phyloP scores from a whole-genome alignment of 2,329 filamentous ascomycete species.

The Aspergillus sp. region DNA sequence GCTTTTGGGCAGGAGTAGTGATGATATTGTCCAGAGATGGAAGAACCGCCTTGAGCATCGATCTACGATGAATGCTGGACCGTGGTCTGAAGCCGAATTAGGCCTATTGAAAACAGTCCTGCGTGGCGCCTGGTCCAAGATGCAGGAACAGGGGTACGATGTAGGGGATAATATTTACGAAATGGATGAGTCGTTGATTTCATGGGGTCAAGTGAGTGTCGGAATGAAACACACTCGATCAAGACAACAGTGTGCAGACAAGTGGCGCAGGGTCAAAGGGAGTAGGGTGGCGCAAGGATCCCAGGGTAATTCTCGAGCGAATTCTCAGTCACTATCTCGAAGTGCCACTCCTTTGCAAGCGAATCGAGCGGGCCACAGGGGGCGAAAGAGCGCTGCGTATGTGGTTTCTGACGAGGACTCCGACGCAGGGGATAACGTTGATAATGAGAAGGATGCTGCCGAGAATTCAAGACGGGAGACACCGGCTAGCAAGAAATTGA shows the following conservation, averaged over 20 bases:
- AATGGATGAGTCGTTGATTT: conserved; percentile 32
- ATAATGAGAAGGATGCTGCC: background rate
- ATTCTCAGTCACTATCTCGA: background rate
- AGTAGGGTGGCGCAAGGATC: background rate
- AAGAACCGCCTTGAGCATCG: conserved; percentile 43
- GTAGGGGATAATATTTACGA: conserved; percentile 38
- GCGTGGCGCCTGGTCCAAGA: conserved; percentile 21
- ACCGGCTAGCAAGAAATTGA: background rate
- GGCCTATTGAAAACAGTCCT: conserved; percentile 28
- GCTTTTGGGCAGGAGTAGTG: conserved; percentile 37
- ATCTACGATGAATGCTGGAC: conserved; percentile 33
- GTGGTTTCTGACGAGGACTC: conserved; percentile 12
- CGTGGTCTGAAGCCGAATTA: conserved; percentile 39
- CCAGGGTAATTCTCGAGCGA: background rate
- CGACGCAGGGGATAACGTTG: background rate
- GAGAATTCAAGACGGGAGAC: too few relatives aligned
- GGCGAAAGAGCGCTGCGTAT: conserved; percentile 7
- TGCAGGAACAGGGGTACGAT: conserved; percentile 19
- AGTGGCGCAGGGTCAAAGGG: conserved; percentile 36
- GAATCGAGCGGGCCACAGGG: background rate
- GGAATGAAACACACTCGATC: conserved; percentile 31
- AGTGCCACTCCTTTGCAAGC: background rate
- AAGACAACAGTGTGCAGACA: conserved; percentile 42
- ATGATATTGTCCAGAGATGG: conserved; percentile 46
- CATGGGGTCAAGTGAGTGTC: conserved; percentile 35